Evolutionary conservation across 768 basidiomycete species (phyloP), one percentile per base, ranked within the genome.

Genomic region (Ramaria rubella): DNA sequence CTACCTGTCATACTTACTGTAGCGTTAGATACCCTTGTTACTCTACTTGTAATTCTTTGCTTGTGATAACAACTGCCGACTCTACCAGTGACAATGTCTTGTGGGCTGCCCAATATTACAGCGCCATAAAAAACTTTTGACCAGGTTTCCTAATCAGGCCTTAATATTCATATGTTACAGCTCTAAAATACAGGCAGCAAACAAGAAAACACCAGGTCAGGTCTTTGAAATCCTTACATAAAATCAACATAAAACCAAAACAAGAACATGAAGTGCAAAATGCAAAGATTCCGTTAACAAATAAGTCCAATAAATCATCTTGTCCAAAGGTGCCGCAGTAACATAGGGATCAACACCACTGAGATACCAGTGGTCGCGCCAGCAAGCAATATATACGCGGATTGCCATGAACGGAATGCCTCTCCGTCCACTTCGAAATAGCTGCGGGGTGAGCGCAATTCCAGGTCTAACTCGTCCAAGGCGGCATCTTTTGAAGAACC

Each of bases 311-410:
- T 11, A 11, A 8, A 55, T 46, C 44, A 55, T 48, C 30, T 24
- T 23, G 19, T 48, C 44, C 40, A 55, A 45, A 55, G 26, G 24
- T 55, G 54, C 23, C 54, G 30, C 9, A 43, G 26, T 5, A 55
- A 24, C 27, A 24, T 31, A 15, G 54, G 54, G 19, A 55, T 30
- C 19, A 55, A 27, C 5, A 55, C 30, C 14, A 55, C 30, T 12
- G 54, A 24, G 12, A 55, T 43, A 3, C 54, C 54, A 19, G 54
- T 33, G 4, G 54, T 48, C 40, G 54, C 54, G 14, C 54, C 54
- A 4, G 54, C 54, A 14, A 55, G 27, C n/a, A 55, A 36, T 8
- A 55, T 48, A 14, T 24, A 21, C 19, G 54, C 43, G 42, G 42
- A 45, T 48, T 55, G 54, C 44, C 54, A 48, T 11, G 54, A 27